These are phyloP conservation scores for Encephalitozoon romaleae DNA, from an alignment of 371 early-diverging fungal genomes.

Conservation along the genomic window DNA sequence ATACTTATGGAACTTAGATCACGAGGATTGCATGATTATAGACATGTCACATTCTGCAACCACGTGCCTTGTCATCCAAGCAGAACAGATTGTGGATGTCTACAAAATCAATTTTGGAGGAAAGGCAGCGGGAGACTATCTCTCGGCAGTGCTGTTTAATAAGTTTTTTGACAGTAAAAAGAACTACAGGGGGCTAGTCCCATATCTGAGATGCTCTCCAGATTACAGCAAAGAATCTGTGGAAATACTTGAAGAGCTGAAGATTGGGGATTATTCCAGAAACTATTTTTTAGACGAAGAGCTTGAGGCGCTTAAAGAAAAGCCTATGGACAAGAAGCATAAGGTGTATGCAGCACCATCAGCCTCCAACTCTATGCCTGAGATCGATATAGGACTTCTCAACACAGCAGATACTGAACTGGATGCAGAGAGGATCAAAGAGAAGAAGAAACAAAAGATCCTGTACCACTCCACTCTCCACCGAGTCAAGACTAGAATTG, in stretches of 20 bases:
- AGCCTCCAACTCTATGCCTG: neutral
- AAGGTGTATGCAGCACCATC: neutral
- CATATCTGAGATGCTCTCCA: slow-evolving; percentile 30
- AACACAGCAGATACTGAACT: slow-evolving; percentile 23
- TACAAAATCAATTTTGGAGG: slow-evolving; percentile 59
- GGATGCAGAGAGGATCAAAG: slow-evolving; percentile 30
- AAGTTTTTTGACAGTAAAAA: slow-evolving; percentile 40
- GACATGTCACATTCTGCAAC: slow-evolving; percentile 9
- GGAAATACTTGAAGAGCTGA: slow-evolving; percentile 45
- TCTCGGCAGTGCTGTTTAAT: slow-evolving; percentile 35
- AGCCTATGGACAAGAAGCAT: neutral
- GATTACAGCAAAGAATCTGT: slow-evolving; percentile 49
- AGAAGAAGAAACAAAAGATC: slow-evolving; percentile 29
- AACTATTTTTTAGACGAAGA: slow-evolving; percentile 25
- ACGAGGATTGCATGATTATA: slow-evolving; percentile 14
- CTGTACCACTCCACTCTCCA: slow-evolving; percentile 55
- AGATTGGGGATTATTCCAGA: slow-evolving; percentile 29
- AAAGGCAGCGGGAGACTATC: slow-evolving; percentile 43
- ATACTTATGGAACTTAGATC: slow-evolving; percentile 46
- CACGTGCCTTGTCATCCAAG: slow-evolving; percentile 13
- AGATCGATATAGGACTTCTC: slow-evolving; percentile 21
- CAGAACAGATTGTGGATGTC: slow-evolving; percentile 29
- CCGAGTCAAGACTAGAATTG: slow-evolving; percentile 49
- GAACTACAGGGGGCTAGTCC: slow-evolving; percentile 32
- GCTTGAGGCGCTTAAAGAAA: neutral